A percentile compares a stretch with the other conserved stretches of the same genome.
Evolutionary conservation across 2,329 filamentous ascomycete species (phyloP).

Genomic region (Laburnicola sp.): DNA sequence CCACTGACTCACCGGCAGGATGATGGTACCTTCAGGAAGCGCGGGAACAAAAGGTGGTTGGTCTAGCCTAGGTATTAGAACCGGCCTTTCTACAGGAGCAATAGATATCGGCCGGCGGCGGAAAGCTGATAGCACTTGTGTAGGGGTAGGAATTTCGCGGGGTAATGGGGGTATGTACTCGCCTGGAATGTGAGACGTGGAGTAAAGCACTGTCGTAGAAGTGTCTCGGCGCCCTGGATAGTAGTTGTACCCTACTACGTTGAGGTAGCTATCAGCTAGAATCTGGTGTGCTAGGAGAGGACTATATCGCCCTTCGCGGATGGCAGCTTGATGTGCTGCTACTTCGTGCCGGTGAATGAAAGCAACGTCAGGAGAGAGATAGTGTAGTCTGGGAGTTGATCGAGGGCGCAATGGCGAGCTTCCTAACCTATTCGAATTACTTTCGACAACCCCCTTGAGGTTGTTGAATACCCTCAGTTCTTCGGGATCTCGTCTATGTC

Average conservation of each 20-base stretch:
- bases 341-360: constrained; percentile 8
- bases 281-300: neutral
- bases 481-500: neutral
- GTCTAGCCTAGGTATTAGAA: neutral
- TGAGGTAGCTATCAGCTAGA: neutral
- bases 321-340: constrained; percentile 7
- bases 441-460: neutral
- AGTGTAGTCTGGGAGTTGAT: constrained; percentile 16
- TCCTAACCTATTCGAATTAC: neutral
- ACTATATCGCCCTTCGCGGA: constrained; percentile 5
- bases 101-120: neutral
- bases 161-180: neutral
- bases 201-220: neutral
- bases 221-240: neutral
- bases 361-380: constrained; percentile 19
- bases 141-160: neutral
- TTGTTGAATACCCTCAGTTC: neutral
- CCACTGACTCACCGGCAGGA: neutral
- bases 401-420: neutral
- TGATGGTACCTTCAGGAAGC: neutral
- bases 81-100: neutral
- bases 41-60: constrained; percentile 4
- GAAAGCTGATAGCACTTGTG: neutral
- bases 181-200: neutral
- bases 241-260: neutral